These are phyloP conservation scores for Tilletia walkeri DNA, from an alignment of 1,284 basidiomycete genomes.

Conservation along the genomic window DNA sequence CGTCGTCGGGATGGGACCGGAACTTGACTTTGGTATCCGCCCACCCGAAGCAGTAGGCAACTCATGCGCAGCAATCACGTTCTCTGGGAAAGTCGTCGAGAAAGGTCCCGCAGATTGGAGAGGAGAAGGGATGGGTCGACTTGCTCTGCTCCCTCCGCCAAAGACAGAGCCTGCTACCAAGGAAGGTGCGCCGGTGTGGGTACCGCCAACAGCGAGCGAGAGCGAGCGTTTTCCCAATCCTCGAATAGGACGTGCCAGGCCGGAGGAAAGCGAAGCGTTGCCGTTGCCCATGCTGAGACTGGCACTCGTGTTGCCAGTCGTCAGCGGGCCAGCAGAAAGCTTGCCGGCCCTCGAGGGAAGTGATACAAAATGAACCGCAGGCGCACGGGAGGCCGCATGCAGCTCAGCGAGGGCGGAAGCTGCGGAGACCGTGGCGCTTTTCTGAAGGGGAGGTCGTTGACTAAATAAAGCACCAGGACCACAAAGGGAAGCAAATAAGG, in stretches of 20 bases:
- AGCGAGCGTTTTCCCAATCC: constrained; percentile 7
- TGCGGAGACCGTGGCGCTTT: neutral
- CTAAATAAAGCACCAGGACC: neutral
- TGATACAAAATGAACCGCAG: constrained; percentile 9
- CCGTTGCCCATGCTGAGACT: neutral
- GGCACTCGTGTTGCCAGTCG: neutral
- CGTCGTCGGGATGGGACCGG: neutral
- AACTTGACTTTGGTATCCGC: constrained; percentile 11
- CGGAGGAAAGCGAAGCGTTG: too few species aligned
- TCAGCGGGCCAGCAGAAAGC: neutral
- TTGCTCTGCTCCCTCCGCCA: neutral
- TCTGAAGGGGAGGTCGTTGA: constrained; percentile 5
- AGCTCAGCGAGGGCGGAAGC: constrained; percentile 8
- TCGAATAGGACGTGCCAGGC: neutral
- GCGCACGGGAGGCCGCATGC: neutral
- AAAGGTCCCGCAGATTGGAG: constrained; percentile 10
- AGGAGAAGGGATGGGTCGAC: neutral
- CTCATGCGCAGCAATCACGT: constrained; percentile 2
- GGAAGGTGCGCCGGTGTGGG: neutral
- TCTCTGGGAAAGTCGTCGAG: constrained; percentile 9
- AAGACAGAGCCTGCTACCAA: neutral
- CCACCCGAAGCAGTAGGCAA: constrained; percentile 12
- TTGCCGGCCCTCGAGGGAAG: constrained; percentile 15
- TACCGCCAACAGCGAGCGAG: neutral
- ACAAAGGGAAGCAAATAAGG: neutral